phyloP scores from a whole-genome alignment of 2,329 filamentous ascomycete species.

The Cercospora sp. region DNA sequence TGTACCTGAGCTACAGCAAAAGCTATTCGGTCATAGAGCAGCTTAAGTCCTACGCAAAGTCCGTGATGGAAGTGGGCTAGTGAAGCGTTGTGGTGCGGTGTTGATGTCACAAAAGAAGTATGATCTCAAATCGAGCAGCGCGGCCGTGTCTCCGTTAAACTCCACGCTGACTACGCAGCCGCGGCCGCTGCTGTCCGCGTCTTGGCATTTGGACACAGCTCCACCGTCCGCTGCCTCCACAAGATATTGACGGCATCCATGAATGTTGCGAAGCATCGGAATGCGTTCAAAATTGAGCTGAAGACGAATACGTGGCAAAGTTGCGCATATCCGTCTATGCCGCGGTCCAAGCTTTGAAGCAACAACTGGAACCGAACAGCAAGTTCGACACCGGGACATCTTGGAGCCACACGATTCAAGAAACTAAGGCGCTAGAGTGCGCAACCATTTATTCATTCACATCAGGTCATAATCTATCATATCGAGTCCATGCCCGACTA shows the following conservation, averaged over 20 bases:
- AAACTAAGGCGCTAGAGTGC: background rate
- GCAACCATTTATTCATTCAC: background rate
- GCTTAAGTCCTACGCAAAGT: constrained; percentile 9
- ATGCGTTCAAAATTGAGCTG: background rate
- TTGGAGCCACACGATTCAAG: background rate
- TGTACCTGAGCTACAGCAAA: background rate
- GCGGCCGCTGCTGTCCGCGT: background rate
- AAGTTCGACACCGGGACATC: background rate
- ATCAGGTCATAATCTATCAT: background rate
- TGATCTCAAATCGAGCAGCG: background rate
- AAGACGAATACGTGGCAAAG: background rate
- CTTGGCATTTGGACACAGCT: background rate
- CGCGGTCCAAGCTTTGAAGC: background rate
- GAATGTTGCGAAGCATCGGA: too few relatives aligned
- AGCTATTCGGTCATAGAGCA: constrained; percentile 6
- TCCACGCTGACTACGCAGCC: background rate
- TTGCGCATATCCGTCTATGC: background rate
- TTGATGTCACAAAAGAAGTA: constrained; percentile 4
- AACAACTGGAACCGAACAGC: background rate
- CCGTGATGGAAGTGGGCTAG: background rate
- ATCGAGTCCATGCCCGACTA: background rate
- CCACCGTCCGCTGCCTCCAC: background rate
- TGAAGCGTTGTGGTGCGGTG: background rate
- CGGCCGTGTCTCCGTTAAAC: background rate
- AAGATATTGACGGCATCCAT: too few relatives aligned